These are phyloP conservation scores for Sporothrix euskadiensis DNA, from an alignment of 2,329 filamentous ascomycete species.

Conservation along the genomic window DNA sequence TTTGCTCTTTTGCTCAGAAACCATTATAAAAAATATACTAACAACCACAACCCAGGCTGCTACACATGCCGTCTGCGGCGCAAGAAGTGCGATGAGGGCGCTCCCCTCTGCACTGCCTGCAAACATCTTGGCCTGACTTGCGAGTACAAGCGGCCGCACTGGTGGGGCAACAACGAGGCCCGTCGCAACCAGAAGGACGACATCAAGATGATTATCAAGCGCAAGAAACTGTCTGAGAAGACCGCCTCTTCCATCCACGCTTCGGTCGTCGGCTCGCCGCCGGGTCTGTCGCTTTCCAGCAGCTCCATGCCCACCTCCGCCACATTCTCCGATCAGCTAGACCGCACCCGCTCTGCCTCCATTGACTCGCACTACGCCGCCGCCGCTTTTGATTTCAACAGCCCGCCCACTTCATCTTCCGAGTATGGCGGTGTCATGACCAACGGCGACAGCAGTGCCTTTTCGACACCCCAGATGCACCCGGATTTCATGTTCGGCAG, in stretches of 20 bases:
- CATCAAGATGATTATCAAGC: slow-evolving; percentile 97
- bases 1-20: background rate
- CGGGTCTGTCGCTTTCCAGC: slow-evolving; percentile 62
- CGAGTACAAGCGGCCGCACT: slow-evolving; percentile 94
- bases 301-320: slow-evolving; percentile 78
- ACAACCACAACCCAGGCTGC: slow-evolving; percentile 51
- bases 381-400: slow-evolving; percentile 70
- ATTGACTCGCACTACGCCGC: slow-evolving; percentile 74
- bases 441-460: slow-evolving; percentile 47
- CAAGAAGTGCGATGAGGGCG: slow-evolving; percentile 69
- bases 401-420: slow-evolving; percentile 56
- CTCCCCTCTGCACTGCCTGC: slow-evolving; percentile 64
- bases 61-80: slow-evolving; percentile 67
- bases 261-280: slow-evolving; percentile 61
- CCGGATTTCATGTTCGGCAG: slow-evolving; percentile 56
- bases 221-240: slow-evolving; percentile 93
- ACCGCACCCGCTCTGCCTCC: slow-evolving; percentile 72
- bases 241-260: slow-evolving; percentile 34
- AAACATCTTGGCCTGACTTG: slow-evolving; percentile 78
- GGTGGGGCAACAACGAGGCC: slow-evolving; percentile 94
- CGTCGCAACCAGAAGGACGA: slow-evolving; percentile 85
- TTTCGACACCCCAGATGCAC: slow-evolving; percentile 60
- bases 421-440: slow-evolving; percentile 25
- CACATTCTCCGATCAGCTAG: slow-evolving; percentile 72
- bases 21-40: background rate